Evolutionary conservation across 2,329 filamentous ascomycete genomes (phyloP), one percentile per base, ranked within the genome.

Genomic region (Periconia sp.): DNA sequence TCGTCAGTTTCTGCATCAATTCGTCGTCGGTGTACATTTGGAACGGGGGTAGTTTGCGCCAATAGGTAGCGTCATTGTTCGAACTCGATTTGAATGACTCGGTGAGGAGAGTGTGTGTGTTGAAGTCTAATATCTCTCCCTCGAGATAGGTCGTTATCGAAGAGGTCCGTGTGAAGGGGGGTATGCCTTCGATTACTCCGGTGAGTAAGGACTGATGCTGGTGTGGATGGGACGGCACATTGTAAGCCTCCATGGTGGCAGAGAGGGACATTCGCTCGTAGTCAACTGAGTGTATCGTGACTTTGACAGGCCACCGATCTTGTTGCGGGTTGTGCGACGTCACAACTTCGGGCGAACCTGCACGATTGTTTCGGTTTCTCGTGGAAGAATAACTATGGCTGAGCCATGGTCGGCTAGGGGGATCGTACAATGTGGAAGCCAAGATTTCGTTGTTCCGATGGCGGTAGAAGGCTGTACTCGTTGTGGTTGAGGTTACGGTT

Each of bases 241-340:
- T 85, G 72, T 86, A 87, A 5, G 86, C 86, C 70, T 87, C 84
- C 86, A 89, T 89, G 8, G 85, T 88, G 3, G 85, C 86, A 19
- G 84, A 82, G 17, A 89, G 70, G 0, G 82, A 84, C 84, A 88
- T 86, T 17, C 74, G 77, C 5, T 77, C 74, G 61, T 80, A 81
- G 68, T 89, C 84, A 44, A 88, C 79, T 17, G 80, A 76, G 62
- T 88, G 84, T 40, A 89, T 81, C 2, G 81, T 85, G 49, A 89
- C 85, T 56, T 85, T 85, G 31, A 89, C 86, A 7, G 85, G 85
- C 86, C 86, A 89, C 43, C 81, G 80, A 60, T 87, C 84, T 51
- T 83, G 81, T 30, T 77, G 75, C 10, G 60, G 56, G 9, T 60
- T 44, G 11, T 63, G 60, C 7, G 60, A 54, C 7, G 62, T 59